phyloP scores from a whole-genome alignment of 345 rosid species.

The Streptanthus diversifolius region DNA sequence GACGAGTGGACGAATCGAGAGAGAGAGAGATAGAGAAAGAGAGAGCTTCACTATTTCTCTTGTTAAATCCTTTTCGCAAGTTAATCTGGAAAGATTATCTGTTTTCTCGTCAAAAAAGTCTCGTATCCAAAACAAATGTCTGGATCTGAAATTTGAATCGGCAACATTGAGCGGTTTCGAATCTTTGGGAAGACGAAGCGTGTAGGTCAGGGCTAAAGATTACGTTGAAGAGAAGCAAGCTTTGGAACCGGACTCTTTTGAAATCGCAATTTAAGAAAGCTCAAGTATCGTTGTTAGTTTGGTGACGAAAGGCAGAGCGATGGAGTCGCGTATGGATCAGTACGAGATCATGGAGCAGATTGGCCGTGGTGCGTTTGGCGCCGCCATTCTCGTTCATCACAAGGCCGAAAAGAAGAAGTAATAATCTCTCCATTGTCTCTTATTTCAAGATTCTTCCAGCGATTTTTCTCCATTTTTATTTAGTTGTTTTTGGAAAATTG shows the following conservation, averaged over 20 bases:
- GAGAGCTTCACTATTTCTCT: constrained; percentile 1
- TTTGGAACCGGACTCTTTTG: not conserved
- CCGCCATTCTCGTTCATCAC: constrained; percentile 92
- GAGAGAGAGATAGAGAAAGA: not conserved
- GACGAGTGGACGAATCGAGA: constrained; percentile 7
- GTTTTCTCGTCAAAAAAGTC: constrained; percentile 7
- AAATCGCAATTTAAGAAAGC: constrained; percentile 7
- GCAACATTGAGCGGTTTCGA: constrained; percentile 3
- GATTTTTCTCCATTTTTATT: not conserved
- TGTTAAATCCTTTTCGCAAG: constrained; percentile 4
- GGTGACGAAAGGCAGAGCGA: constrained; percentile 19
- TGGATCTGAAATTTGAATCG: constrained; percentile 30
- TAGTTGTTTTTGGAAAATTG: not conserved
- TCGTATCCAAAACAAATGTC: constrained; percentile 6
- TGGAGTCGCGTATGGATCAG: constrained; percentile 99
- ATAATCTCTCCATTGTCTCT: not conserved
- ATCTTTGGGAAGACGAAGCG: constrained; percentile 20
- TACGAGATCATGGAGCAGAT: constrained; percentile 99
- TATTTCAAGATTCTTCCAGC: too few species aligned
- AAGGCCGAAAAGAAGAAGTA: constrained; percentile 91
- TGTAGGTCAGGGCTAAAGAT: constrained; percentile 33
- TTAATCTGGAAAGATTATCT: not conserved
- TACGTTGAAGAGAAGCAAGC: constrained; percentile 30
- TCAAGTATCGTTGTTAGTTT: constrained; percentile 1
- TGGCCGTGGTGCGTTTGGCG: constrained; percentile 98